These are phyloP conservation scores for Lotus japonicus DNA, from an alignment of 306 rosid genomes.

Conservation along the genomic window DNA sequence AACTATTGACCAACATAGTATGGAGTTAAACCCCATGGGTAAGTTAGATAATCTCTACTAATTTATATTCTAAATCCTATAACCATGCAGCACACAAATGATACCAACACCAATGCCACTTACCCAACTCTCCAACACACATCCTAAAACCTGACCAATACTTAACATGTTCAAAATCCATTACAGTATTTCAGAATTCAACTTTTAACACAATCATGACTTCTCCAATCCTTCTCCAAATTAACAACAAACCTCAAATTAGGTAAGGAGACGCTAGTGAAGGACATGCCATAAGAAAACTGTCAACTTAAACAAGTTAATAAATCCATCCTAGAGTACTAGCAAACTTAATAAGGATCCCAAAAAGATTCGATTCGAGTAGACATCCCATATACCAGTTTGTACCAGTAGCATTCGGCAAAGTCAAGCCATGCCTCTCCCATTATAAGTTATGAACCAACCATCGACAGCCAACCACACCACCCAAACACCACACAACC, in stretches of 20 bases:
- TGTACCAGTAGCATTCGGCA: neutral
- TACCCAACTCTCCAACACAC: neutral
- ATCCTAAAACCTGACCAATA: neutral
- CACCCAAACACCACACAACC: too few relatives aligned
- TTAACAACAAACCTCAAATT: constrained; percentile 3
- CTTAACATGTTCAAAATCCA: neutral
- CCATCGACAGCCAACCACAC: too few relatives aligned
- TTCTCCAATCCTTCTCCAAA: constrained; percentile 2
- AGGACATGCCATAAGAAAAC: neutral
- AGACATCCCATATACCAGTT: neutral
- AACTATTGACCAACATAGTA: too few relatives aligned
- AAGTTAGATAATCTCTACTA: neutral
- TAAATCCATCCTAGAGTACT: neutral
- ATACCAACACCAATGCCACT: neutral
- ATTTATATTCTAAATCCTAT: neutral
- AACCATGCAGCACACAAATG: neutral
- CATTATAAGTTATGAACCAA: too few relatives aligned
- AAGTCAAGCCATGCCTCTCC: neutral
- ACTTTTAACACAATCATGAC: neutral
- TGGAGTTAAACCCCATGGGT: too few relatives aligned
- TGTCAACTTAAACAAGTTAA: neutral
- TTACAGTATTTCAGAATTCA: neutral
- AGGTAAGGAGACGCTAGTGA: neutral
- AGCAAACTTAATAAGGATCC: neutral
- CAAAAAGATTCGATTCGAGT: neutral